Percentiles rank a stretch among this genome's conserved stretches.
Evolutionary conservation across 495 filamentous ascomycete genomes (phyloP).

Genomic region (Penicillium egyptiacum): DNA sequence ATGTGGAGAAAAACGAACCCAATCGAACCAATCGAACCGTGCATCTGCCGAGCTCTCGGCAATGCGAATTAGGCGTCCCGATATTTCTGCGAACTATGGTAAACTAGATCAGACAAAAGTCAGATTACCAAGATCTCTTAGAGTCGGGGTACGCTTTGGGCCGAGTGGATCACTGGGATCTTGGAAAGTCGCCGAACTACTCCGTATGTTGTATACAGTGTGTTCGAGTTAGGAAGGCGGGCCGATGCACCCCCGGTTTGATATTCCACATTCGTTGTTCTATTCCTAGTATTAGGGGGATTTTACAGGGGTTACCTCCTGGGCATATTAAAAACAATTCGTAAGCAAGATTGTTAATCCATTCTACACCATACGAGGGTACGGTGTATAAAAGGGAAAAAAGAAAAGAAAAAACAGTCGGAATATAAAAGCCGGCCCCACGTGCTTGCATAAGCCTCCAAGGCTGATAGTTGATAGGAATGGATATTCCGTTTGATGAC

Average conservation of each 20-base stretch:
- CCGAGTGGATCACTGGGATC: slow-evolving; percentile 4
- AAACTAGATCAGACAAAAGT: neutral
- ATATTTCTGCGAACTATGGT: too few relatives aligned
- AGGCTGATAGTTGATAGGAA: neutral
- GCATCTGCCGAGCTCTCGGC: neutral
- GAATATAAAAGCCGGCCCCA: neutral
- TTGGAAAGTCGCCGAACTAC: slow-evolving; percentile 5
- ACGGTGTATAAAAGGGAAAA: too few relatives aligned
- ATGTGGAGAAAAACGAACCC: neutral
- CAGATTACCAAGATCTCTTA: neutral
- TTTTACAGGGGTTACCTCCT: too few relatives aligned
- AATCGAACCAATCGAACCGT: neutral
- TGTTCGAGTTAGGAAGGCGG: neutral
- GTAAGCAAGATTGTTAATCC: neutral
- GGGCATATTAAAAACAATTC: neutral
- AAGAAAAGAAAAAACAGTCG: too few relatives aligned
- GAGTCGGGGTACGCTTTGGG: neutral
- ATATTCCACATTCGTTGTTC: neutral
- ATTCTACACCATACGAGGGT: too few relatives aligned
- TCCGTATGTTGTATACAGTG: too few relatives aligned
- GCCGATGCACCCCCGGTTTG: too few relatives aligned
- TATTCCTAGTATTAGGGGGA: neutral
- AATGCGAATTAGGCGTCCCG: too few relatives aligned
- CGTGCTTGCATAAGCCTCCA: neutral
- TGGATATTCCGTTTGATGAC: neutral